Base-by-base conservation (phyloP, 441 rosid genomes). In the Arabidopsis hybrid region DNA sequence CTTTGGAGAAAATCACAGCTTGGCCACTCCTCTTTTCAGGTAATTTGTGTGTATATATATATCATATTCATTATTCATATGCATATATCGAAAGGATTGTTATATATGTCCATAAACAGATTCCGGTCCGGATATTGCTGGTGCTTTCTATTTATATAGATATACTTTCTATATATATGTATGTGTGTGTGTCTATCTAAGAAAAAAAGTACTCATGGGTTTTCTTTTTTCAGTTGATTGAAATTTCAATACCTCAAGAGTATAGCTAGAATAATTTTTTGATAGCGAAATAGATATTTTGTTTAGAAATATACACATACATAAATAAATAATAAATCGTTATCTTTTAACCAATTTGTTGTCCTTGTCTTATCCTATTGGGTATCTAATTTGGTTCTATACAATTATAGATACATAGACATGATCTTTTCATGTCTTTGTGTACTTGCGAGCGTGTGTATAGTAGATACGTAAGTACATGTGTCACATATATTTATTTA, bases 1-100 rank as follows among this genome's bases (percentile, higher is more conserved):
- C 77, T 66, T 67, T 66, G 77, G 69, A 77, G 63, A 65, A 52
- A 58, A 64, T 50, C 69, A 43, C 77, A 77, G 60, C 69, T 71
- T 52, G 36, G 38, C 58, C 52, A 53, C 65, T 43, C 73, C 46
- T 66, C 60, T 66, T 72, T 77, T 67, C 80, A 77, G 80, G 80
- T 77, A 65, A 32, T 17, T 60, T n/a, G n/a, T 42, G 2, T 68
- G 43, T 31, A 26, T 26, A 26, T 26, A 26, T 26, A 0, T 26
- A 26, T 26, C 29, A 26, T 26, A 26, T 26, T 26, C 29, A 26
- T 26, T 26, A 26, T 3, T 26, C 29, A 26, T 26, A 26, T 26
- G 2, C 29, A 3, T 26, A 26, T 26, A 26, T 26, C 29, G 29
- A 26, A 26, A 26, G 29, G 29, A 26, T 26, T 26, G 29, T 26